phyloP scores from a whole-genome alignment of 148 eudicot genomes.

The Rhododendron henanense region DNA sequence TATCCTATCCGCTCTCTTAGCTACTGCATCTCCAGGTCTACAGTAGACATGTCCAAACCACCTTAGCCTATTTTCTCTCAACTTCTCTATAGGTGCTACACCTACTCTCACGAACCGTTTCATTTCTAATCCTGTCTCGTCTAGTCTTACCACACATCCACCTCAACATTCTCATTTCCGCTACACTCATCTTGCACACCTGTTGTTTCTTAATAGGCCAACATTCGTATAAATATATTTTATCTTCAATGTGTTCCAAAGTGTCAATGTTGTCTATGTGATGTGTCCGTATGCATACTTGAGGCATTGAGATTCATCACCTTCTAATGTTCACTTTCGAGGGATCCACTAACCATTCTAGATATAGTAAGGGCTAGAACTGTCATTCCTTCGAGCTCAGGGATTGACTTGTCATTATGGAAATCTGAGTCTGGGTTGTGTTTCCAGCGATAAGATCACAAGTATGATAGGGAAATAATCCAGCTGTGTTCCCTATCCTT shows the following conservation, averaged over 20 bases:
- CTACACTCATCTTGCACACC: no score
- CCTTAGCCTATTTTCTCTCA: no score
- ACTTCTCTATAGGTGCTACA: no score
- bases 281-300: background rate
- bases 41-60: no score
- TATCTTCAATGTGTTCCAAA: background rate
- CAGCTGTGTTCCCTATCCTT: background rate
- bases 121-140: no score
- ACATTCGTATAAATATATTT: background rate
- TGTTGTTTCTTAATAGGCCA: no score
- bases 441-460: background rate
- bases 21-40: no score
- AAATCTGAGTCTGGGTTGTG: background rate
- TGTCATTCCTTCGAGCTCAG: background rate
- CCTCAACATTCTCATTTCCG: no score
- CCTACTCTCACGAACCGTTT: no score
- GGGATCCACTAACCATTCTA: background rate
- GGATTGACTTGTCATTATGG: background rate
- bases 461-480: background rate
- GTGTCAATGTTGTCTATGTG: background rate
- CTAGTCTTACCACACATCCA: no score
- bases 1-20: no score
- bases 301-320: background rate
- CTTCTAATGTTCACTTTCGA: background rate
- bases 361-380: background rate